Percentiles rank a stretch among this genome's conserved stretches.
These are phyloP conservation scores for Starmerella riodocensis DNA, from an alignment of 805 yeast species.

Conservation along the genomic window DNA sequence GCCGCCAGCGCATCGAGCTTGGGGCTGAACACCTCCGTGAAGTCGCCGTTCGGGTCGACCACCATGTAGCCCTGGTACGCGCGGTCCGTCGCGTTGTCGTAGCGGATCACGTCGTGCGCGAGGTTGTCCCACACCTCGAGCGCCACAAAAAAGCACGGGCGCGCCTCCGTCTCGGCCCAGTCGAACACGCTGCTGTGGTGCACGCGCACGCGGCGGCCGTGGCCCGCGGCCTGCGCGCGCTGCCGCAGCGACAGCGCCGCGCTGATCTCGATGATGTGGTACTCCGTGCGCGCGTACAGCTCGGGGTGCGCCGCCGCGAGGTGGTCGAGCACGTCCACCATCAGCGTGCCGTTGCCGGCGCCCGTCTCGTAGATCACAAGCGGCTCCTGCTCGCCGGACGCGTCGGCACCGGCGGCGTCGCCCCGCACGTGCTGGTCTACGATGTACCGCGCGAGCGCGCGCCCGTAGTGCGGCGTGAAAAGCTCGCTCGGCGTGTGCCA, in stretches of 20 bases:
- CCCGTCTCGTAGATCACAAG: conserved; percentile 75
- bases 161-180: conserved; percentile 48
- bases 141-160: conserved; percentile 67
- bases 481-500: conserved; percentile 90
- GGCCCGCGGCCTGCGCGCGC: conserved; percentile 32
- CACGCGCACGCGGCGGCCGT: conserved; percentile 44
- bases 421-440: conserved; percentile 35
- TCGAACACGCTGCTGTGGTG: conserved; percentile 65
- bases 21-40: conserved; percentile 56
- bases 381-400: conserved; percentile 52
- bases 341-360: conserved; percentile 79
- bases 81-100: conserved; percentile 50
- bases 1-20: conserved; percentile 41
- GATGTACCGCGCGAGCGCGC: conserved; percentile 70
- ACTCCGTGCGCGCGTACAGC: conserved; percentile 53
- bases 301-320: conserved; percentile 53
- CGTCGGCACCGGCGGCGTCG: conserved; percentile 31
- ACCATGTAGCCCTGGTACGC: conserved; percentile 72
- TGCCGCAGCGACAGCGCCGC: conserved; percentile 39
- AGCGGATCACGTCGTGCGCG: conserved; percentile 67
- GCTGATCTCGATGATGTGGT: conserved; percentile 62
- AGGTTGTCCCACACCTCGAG: conserved; percentile 75
- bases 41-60: conserved; percentile 59
- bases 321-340: conserved; percentile 59
- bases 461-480: conserved; percentile 71